Base-by-base conservation (phyloP, 495 filamentous ascomycete species). In the Lasiosphaeris hirsuta region DNA sequence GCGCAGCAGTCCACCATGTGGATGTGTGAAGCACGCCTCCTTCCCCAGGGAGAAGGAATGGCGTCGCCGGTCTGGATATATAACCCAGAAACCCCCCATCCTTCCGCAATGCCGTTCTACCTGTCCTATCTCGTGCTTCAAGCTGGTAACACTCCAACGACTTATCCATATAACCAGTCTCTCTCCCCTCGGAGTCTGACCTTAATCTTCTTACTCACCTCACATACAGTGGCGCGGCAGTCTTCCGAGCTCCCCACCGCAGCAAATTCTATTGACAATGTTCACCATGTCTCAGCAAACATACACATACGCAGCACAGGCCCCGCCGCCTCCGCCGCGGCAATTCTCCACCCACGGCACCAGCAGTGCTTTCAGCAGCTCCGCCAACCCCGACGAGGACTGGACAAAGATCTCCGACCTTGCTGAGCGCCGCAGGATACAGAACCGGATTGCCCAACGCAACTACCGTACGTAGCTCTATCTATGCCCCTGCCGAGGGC, bases 381-480 rank as follows among this genome's bases (percentile, higher is more conserved):
- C 89, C 58, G 95, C 94, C 63, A 94, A 97, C 72, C 92, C 94
- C 54, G 92, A 96, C 63, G 93, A 97, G 75, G 93, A 97, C 78
- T 97, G 93, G 93, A 97, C 93, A 68, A 94, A 97, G 84, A 96
- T 97, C 74, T 96, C 94, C 43, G 93, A 97, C 69, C 82, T 97
- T 40, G 93, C 93, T 52, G 93, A 97, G 76, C 84, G 93, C 62
- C 81, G 93, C 68, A 81, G 93, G 66, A 97, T 97, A 76, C 93
- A 97, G 76, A 97, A 97, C 75, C 84, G 93, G 49, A 97, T 97
- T 75, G 93, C 93, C 41, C 93, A 97, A 76, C 87, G 93, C 57
- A 97, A 97, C 77, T 97, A 97, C 77, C 93, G 93, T 96, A 81
- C 71, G 92, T 89, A 60, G 49, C 57, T 23, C 14, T 41, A n/a